Conservation (phyloP, 805 yeast genomes). For the Candida chauliodis region DNA sequence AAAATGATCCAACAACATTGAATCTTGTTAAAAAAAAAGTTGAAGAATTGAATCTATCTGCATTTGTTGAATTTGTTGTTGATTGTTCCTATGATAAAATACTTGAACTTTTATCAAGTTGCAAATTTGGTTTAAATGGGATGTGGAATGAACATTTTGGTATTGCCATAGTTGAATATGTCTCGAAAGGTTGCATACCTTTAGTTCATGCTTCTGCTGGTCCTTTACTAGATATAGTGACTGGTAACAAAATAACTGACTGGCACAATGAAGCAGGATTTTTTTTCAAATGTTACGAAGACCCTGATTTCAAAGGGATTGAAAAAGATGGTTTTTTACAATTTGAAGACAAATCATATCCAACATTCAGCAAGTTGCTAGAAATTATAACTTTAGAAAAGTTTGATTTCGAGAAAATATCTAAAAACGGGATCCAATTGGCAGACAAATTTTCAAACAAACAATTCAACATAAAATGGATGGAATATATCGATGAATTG, state of each 20-base stretch:
- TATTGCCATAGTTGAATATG: slow-evolving; percentile 91
- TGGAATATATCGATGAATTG: slow-evolving; percentile 15
- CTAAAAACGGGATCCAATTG: slow-evolving; percentile 44
- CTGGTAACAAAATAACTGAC: slow-evolving; percentile 11
- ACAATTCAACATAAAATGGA: slow-evolving; percentile 57
- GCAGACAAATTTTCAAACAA: slow-evolving; percentile 59
- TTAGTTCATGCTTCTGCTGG: slow-evolving; percentile 95
- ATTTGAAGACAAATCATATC: slow-evolving; percentile 4
- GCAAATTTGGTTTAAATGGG: slow-evolving; percentile 81
- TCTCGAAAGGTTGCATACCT: slow-evolving; percentile 83
- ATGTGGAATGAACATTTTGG: slow-evolving; percentile 99
- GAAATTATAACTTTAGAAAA: slow-evolving; percentile 48
- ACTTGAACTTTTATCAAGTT: slow-evolving; percentile 45
- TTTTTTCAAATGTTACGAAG: slow-evolving; percentile 66
- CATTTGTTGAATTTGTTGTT: slow-evolving; percentile 52
- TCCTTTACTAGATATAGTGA: slow-evolving; percentile 84
- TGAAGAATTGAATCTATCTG: slow-evolving; percentile 24
- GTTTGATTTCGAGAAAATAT: slow-evolving; percentile 36
- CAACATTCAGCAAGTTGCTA: slow-evolving; percentile 6
- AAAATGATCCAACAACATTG: slow-evolving; percentile 61
- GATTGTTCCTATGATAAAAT: slow-evolving; percentile 74
- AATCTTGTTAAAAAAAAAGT: slow-evolving; percentile 41
- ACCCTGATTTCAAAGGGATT: slow-evolving; percentile 57
- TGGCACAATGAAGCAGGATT: slow-evolving; percentile 63
- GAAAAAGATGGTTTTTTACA: slow-evolving; percentile 4